These are phyloP conservation scores for Apostasia shenzhenica DNA, from an alignment of 106 monocot species.

Conservation along the genomic window DNA sequence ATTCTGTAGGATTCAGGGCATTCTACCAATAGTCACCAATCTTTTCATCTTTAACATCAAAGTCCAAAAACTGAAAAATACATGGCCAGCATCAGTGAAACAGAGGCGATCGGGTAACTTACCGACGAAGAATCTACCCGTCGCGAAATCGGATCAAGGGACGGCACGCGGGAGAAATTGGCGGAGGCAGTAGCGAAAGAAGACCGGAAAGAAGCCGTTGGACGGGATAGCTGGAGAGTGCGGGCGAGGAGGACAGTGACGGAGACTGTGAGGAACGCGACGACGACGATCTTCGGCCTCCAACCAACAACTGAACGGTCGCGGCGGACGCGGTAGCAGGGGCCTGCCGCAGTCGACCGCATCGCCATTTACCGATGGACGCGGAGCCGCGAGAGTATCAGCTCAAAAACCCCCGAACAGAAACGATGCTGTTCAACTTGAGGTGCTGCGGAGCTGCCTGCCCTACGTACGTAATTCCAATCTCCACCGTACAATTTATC, in stretches of 20 bases:
- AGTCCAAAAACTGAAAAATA: not conserved
- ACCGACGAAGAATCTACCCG: not conserved
- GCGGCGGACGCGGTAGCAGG: not conserved
- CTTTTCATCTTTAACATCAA: not conserved
- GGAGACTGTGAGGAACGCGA: not conserved
- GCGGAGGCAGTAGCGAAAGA: not conserved
- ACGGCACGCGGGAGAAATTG: not conserved
- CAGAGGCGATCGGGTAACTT: not conserved
- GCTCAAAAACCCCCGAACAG: no score
- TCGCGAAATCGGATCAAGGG: not conserved
- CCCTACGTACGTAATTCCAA: no score
- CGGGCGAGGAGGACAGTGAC: not conserved
- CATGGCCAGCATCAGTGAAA: not conserved
- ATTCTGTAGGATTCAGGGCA: not conserved
- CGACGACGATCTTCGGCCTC: constrained; percentile 1
- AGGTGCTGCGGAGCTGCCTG: no score
- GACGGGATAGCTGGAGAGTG: not conserved
- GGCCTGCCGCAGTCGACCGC: not conserved
- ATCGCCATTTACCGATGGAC: not conserved
- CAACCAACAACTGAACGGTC: not conserved
- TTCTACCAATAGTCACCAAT: not conserved
- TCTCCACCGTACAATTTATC: no score
- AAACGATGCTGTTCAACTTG: no score
- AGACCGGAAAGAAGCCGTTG: not conserved
- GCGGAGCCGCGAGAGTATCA: not conserved